Evolutionary conservation across 352 stramenopile species (phyloP).

Genomic region (Globisporangium paddicum): DNA sequence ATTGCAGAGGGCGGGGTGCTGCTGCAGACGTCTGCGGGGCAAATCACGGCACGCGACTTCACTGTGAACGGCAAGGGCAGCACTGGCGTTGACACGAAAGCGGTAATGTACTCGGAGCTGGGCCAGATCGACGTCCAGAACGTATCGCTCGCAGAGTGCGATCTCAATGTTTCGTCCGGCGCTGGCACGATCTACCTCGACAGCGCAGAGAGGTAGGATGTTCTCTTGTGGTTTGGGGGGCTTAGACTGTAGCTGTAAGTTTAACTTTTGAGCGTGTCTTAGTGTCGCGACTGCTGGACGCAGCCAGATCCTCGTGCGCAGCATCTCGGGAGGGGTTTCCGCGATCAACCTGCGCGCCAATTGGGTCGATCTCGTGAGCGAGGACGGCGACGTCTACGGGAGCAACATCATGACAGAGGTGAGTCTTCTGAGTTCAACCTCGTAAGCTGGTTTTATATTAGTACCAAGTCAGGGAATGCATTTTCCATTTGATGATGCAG

Average conservation of each 20-base stretch:
- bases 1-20: conserved; percentile 29
- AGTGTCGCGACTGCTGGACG: conserved; percentile 45
- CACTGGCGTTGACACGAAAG: conserved; percentile 21
- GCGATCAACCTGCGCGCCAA: conserved; percentile 40
- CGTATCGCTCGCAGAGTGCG: conserved; percentile 44
- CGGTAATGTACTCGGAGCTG: conserved; percentile 37
- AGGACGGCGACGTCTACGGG: conserved; percentile 37
- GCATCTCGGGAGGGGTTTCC: conserved; percentile 42
- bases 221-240: too few relatives aligned
- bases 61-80: conserved; percentile 31
- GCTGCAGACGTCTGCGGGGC: conserved; percentile 39
- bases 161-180: conserved; percentile 41
- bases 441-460: too few relatives aligned
- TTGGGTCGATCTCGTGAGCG: conserved; percentile 48
- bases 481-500: conserved; percentile 18
- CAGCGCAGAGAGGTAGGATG: conserved; percentile 33
- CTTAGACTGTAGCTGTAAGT: too few relatives aligned
- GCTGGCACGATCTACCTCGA: conserved; percentile 39
- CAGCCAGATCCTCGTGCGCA: conserved; percentile 43
- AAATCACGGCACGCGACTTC: conserved; percentile 41
- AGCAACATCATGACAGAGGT: conserved; percentile 33
- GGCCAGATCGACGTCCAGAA: conserved; percentile 40
- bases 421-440: background rate
- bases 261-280: background rate
- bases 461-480: too few relatives aligned